phyloP scores from a whole-genome alignment of 495 filamentous ascomycete genomes.

The Hypoxylon fragiforme region DNA sequence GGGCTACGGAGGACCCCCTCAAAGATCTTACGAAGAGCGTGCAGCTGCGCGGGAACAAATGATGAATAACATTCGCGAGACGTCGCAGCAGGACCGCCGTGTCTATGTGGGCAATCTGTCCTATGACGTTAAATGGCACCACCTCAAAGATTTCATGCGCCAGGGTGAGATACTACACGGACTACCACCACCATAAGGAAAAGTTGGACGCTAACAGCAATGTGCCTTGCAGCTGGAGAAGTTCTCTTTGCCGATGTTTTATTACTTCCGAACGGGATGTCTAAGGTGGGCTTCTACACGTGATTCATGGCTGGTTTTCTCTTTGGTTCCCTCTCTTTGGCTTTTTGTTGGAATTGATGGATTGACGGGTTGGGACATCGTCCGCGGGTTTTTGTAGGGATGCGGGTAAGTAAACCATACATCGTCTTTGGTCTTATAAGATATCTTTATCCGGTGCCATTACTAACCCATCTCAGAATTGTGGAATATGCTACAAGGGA shows the following conservation, averaged over 20 bases:
- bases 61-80: constrained; percentile 90
- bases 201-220: constrained; percentile 12
- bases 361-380: constrained; percentile 99
- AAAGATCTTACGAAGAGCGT: constrained; percentile 81
- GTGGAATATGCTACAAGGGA: constrained; percentile 99
- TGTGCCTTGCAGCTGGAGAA: constrained; percentile 76
- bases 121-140: constrained; percentile 99
- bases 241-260: constrained; percentile 99
- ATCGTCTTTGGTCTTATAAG: neutral
- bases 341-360: constrained; percentile 90
- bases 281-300: constrained; percentile 98
- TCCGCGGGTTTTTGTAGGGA: constrained; percentile 93
- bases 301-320: constrained; percentile 85
- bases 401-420: constrained; percentile 79
- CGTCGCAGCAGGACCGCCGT: constrained; percentile 96
- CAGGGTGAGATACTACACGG: constrained; percentile 79
- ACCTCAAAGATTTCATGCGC: constrained; percentile 99
- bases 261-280: constrained; percentile 99
- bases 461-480: constrained; percentile 65
- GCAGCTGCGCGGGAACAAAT: constrained; percentile 86
- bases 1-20: constrained; percentile 63
- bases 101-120: constrained; percentile 99
- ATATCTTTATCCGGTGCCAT: too few species aligned
- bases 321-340: constrained; percentile 65
- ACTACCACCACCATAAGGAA: too few species aligned